Base-by-base conservation (phyloP, 192 early-diverging fungal genomes). In the Entophlyctis luteolus region DNA sequence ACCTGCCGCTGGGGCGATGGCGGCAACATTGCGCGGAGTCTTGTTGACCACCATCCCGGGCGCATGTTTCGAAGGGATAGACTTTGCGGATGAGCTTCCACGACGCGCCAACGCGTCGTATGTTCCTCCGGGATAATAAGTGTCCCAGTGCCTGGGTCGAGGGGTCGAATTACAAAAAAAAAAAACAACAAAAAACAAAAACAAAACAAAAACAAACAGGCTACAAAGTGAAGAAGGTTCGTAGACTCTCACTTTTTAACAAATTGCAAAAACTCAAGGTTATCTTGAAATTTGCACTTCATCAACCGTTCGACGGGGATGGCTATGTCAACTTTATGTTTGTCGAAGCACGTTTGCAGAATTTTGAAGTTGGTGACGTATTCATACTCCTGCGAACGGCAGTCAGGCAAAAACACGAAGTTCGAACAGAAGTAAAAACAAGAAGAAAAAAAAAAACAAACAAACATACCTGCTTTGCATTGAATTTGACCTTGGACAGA, bases 211-310 rank as follows among this genome's bases (percentile, higher is more conserved):
- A 28, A 28, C 29, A 28, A 35, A 38, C n/a, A n/a, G n/a, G n/a
- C n/a, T n/a, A n/a, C n/a, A n/a, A n/a, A n/a, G n/a, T n/a, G n/a
- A n/a, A n/a, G n/a, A n/a, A n/a, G n/a, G n/a, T n/a, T n/a, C n/a
- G n/a, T n/a, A n/a, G n/a, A n/a, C n/a, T n/a, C n/a, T n/a, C n/a
- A n/a, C 79, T 80, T 86, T 68, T 93, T 96, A 63, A 94, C 60
- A 92, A 94, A 98, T 70, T 98, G 96, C 72, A 97, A 72, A 72
- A 98, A 95, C 84, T 97, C 95, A 56, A 98, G 84, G 75, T 98
- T 98, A 79, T 98, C 96, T 84, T 97, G 95, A 72, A 98, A 94
- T 57, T 90, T 93, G 80, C 93, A 93, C 75, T 96, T 99, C 73
- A 91, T 84, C 53, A 99, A 79, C 10, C 89, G 80, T 32, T 95